Base-by-base conservation (phyloP, 371 early-diverging fungal species). In the Rhizopus sp. region DNA sequence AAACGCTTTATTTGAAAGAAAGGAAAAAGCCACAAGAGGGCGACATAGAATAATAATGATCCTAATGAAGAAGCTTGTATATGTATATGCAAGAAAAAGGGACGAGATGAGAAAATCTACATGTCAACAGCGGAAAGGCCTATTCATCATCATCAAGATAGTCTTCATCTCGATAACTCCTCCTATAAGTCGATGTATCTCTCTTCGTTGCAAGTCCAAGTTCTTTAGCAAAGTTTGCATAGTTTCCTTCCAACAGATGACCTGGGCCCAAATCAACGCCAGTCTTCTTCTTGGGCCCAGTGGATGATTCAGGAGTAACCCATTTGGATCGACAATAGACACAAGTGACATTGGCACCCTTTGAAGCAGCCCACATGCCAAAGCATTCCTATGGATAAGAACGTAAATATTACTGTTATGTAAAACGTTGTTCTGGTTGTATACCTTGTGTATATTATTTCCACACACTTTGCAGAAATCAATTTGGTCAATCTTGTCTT, bases 291-390 rank as follows among this genome's bases (percentile, higher is more conserved):
- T 33, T 13, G 13, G 41, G 34, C 0, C 35, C 16, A 30, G 41
- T 32, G 4, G 33, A 12, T 13, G 40, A 32, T 13, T 48, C 31
- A 45, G 16, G 8, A 1, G 3, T 3, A 3, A 61, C 45, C 76
- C 76, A 75, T 9, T 50, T 41, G 1, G 72, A 41, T 8, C 76
- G 70, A 41, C 76, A 75, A 38, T 69, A 75, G 4, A 75, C 76
- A 62, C 76, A 75, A 23, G 66, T 68, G 3, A 66, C 60, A 7
- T 57, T 32, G 9, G 45, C 10, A n/a, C 59, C 50, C 6, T 59
- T 57, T 1, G 60, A 55, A 13, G 23, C 4, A 4, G 33, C 60
- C 75, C 75, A 75, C 35, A 58, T 49, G 9, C 63, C 37, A 38
- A 75, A 67, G 37, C 75, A 75, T 15, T 51, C 54, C 60, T 68